phyloP scores from a whole-genome alignment of 1,139 yeast genomes.

The Insectozyma bohioensis region DNA sequence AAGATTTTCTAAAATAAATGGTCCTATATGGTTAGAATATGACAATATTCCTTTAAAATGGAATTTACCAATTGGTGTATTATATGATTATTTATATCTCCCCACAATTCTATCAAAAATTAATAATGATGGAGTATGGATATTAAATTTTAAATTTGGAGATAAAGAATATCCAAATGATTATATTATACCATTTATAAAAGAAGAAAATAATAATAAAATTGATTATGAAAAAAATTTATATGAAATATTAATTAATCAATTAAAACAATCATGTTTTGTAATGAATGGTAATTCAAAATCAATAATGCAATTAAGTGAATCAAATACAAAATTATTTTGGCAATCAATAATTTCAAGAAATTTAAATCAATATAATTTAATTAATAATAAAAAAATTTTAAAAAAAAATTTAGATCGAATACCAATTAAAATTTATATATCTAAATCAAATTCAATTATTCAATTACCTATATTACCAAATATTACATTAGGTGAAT shows the following conservation, averaged over 20 bases:
- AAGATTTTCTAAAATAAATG: slow-evolving; percentile 30
- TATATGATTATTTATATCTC: slow-evolving; percentile 53
- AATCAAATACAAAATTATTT: slow-evolving; percentile 52
- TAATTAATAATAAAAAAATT: slow-evolving; percentile 30
- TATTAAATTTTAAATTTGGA: slow-evolving; percentile 41
- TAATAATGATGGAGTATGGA: slow-evolving; percentile 39
- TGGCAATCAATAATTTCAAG: slow-evolving; percentile 53
- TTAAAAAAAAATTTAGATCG: slow-evolving; percentile 32
- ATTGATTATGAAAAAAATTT: slow-evolving; percentile 32
- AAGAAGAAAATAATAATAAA: slow-evolving; percentile 10
- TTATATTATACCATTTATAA: slow-evolving; percentile 49
- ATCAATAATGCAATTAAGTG: slow-evolving; percentile 71
- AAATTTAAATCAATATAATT: slow-evolving; percentile 25
- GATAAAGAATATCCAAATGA: slow-evolving; percentile 46
- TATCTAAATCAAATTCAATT: slow-evolving; percentile 45
- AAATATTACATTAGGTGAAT: slow-evolving; percentile 34
- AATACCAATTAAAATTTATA: slow-evolving; percentile 62
- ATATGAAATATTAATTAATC: slow-evolving; percentile 65
- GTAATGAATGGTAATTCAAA: slow-evolving; percentile 73
- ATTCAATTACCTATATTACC: slow-evolving; percentile 51
- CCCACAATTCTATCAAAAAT: slow-evolving; percentile 11
- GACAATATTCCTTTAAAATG: slow-evolving; percentile 67
- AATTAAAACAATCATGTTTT: slow-evolving; percentile 75
- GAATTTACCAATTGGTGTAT: slow-evolving; percentile 77
- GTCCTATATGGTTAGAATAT: slow-evolving; percentile 64